Base-by-base conservation (phyloP, 1,139 yeast genomes). In the Scheffersomyces lignicola region DNA sequence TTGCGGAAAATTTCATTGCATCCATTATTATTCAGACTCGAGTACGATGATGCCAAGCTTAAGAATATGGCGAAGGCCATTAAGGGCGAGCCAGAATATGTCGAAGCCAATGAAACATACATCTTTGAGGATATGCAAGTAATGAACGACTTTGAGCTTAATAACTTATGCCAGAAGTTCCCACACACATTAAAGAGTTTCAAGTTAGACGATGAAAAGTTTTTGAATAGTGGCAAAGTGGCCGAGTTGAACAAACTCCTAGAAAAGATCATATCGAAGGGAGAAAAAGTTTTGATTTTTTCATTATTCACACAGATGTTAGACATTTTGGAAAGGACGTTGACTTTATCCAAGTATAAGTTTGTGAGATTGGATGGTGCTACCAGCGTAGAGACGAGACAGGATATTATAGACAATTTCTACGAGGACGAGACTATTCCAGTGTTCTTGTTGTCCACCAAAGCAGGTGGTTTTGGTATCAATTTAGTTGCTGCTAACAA, bases 401-500 rank as follows among this genome's bases (percentile, higher is more conserved):
- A 92, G 58, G 90, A 87, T 41, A 68, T 92, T 49, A 92, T 92
- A 48, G 97, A 90, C 62, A 79, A 78, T 47, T 92, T 87, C 55
- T 83, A 89, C 55, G 90, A 85, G 17, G 96, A 90, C 44, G 75
- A 76, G 0, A 73, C 80, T 3, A 86, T 92, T 43, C 94, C 96
- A 0, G 85, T 92, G 5, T 92, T 92, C 51, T 69, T 92, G 37
- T 68, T 92, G 29, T 86, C 96, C 7, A 92, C 99, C 3, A 88
- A 87, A 55, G 98, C 98, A 0, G 99, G 98, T 52, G 98, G 98
- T 1, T 92, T 92, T 62, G 98, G 98, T 40, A 92, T 92, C 60
- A 92, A 92, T 54, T 73, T 92, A 48, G 95, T 95, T 3, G 95
- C 96, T 51, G 98, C 99, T 7, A 92, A 89, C 54, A 80, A 83